Conservation (phyloP, 257 asterid genomes). For the Parsonsia alboflavescens region DNA sequence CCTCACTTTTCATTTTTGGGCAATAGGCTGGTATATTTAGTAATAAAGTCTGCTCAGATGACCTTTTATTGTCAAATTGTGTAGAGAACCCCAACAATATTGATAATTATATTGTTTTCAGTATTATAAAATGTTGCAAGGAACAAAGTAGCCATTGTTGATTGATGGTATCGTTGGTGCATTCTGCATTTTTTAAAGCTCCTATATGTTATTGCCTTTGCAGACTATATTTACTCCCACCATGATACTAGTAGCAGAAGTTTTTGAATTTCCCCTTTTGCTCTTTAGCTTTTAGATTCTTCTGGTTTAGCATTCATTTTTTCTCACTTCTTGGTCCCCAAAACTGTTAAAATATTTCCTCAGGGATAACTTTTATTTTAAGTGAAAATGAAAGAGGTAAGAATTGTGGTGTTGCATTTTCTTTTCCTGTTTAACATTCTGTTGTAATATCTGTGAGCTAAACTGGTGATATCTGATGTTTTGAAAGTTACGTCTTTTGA, state of each 20-base stretch:
- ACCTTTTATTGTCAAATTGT: neutral
- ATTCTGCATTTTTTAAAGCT: neutral
- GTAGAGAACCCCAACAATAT: neutral
- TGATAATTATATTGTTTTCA: neutral
- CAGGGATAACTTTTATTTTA: neutral
- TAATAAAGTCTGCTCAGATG: neutral
- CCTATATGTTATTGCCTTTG: neutral
- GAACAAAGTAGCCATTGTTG: neutral
- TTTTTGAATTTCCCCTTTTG: neutral
- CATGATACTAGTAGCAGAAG: neutral
- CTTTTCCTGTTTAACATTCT: neutral
- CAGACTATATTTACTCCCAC: neutral
- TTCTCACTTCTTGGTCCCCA: neutral
- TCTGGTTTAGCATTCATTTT: neutral
- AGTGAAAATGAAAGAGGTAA: neutral
- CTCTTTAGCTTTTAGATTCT: neutral
- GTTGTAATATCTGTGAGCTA: neutral
- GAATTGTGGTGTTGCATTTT: neutral
- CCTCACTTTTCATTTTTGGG: neutral
- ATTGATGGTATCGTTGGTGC: neutral
- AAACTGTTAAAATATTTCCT: neutral
- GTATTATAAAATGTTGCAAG: neutral
- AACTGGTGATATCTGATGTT: neutral
- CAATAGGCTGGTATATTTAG: neutral
- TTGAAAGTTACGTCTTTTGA: neutral